Conservation (phyloP, 805 yeast species). For the Zygoascus flipseniorum region DNA sequence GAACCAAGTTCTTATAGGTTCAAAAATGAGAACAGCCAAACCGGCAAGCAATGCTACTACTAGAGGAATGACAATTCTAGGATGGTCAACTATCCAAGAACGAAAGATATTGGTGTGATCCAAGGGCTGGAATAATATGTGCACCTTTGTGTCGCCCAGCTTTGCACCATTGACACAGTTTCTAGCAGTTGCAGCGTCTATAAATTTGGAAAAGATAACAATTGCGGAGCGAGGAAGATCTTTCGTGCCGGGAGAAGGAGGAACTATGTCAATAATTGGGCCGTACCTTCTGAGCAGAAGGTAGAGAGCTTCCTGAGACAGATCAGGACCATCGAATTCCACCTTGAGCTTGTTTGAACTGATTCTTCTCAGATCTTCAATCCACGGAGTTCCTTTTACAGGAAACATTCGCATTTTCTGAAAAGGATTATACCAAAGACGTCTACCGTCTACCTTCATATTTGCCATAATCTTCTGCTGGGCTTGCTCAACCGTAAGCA, state of each 20-base stretch:
- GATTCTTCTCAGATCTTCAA: slow-evolving; percentile 78
- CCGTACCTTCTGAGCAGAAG: slow-evolving; percentile 84
- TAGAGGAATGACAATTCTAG: slow-evolving; percentile 74
- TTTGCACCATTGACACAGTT: slow-evolving; percentile 81
- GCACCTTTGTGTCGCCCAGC: slow-evolving; percentile 51
- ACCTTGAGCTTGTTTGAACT: slow-evolving; percentile 60
- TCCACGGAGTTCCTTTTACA: slow-evolving; percentile 93
- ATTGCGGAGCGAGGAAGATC: slow-evolving; percentile 43
- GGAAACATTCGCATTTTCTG: slow-evolving; percentile 50
- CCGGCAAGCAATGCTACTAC: slow-evolving; percentile 72
- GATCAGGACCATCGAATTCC: slow-evolving; percentile 63
- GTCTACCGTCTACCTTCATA: slow-evolving; percentile 23
- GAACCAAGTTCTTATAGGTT: slow-evolving; percentile 81
- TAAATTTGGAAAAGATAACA: slow-evolving; percentile 46
- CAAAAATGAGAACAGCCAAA: slow-evolving; percentile 77
- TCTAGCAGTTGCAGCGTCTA: slow-evolving; percentile 77
- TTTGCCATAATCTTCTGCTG: slow-evolving; percentile 37
- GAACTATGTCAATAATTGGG: slow-evolving; percentile 61
- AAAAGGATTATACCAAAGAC: slow-evolving; percentile 30
- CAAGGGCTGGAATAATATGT: slow-evolving; percentile 61
- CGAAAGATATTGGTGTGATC: slow-evolving; percentile 39
- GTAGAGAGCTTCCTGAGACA: slow-evolving; percentile 76
- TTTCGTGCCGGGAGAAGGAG: slow-evolving; percentile 39
- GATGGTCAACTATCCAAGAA: slow-evolving; percentile 61
- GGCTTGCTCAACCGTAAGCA: slow-evolving; percentile 6